These are phyloP conservation scores for Paraleonurus japonicus DNA, from an alignment of 257 asterid genomes.

Conservation along the genomic window DNA sequence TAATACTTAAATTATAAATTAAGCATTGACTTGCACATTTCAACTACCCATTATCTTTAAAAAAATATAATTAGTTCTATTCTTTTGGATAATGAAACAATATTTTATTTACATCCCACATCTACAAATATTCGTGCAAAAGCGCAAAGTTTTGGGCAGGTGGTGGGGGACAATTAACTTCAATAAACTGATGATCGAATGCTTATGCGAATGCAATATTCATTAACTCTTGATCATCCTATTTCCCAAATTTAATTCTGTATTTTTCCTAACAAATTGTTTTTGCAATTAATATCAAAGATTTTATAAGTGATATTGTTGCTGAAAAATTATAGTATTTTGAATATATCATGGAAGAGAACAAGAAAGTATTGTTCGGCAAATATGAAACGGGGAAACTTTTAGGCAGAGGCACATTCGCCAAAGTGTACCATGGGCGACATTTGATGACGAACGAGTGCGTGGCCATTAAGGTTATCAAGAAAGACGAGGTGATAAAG, in stretches of 20 bases:
- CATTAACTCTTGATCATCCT: background rate
- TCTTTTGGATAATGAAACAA: background rate
- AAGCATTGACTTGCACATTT: background rate
- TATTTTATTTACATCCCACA: slow-evolving; percentile 22
- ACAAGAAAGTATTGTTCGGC: slow-evolving; percentile 44
- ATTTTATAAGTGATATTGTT: slow-evolving; percentile 15
- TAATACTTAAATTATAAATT: background rate
- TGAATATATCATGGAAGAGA: slow-evolving; percentile 32
- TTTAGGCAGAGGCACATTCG: slow-evolving; percentile 60
- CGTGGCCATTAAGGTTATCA: slow-evolving; percentile 67
- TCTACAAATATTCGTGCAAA: slow-evolving; percentile 27
- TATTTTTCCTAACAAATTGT: background rate
- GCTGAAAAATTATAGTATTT: background rate
- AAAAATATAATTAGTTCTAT: background rate
- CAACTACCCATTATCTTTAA: background rate
- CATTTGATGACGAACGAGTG: slow-evolving; percentile 37
- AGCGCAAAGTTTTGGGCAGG: background rate
- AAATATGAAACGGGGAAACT: slow-evolving; percentile 55
- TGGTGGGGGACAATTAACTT: too few species aligned
- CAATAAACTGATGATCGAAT: background rate
- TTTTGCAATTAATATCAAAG: background rate
- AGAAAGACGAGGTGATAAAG: slow-evolving; percentile 43
- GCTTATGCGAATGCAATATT: background rate
- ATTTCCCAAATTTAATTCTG: background rate
- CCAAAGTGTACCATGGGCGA: slow-evolving; percentile 50